Percentiles rank a stretch among this genome's conserved stretches.
Evolutionary conservation across 345 rosid species (phyloP).

Genomic region (Nephelium lappaceum): DNA sequence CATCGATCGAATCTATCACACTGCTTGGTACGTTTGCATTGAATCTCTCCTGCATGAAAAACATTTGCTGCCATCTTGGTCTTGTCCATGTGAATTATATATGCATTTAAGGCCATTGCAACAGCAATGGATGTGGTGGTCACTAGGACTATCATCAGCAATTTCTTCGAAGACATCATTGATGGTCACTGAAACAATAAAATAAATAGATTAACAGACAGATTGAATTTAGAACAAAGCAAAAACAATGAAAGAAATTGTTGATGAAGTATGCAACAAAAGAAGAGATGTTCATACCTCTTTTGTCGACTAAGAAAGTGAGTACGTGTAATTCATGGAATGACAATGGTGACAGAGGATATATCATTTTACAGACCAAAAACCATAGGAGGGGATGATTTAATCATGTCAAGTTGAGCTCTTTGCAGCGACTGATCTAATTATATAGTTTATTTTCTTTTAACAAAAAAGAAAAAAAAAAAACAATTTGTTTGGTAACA

Average conservation of each 20-base stretch:
- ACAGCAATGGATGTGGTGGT: constrained; percentile 28
- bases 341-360: too few species aligned
- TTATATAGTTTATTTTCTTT: too few species aligned
- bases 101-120: constrained; percentile 42
- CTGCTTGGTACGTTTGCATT: constrained; percentile 38
- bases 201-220: neutral
- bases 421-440: too few species aligned
- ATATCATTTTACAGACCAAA: too few species aligned
- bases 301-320: neutral
- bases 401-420: too few species aligned
- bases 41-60: constrained; percentile 8
- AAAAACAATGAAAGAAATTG: neutral
- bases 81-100: constrained; percentile 63
- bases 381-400: too few species aligned
- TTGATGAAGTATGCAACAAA: neutral
- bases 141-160: constrained; percentile 30
- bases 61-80: constrained; percentile 33
- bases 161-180: constrained; percentile 23
- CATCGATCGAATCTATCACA: constrained; percentile 36
- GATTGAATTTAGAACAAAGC: neutral
- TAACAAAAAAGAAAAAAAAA: too few species aligned
- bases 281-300: neutral
- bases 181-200: constrained; percentile 10
- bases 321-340: neutral
- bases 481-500: too few species aligned